Base-by-base conservation (phyloP, 345 rosid genomes). In the Erysimum cheiranthoides region DNA sequence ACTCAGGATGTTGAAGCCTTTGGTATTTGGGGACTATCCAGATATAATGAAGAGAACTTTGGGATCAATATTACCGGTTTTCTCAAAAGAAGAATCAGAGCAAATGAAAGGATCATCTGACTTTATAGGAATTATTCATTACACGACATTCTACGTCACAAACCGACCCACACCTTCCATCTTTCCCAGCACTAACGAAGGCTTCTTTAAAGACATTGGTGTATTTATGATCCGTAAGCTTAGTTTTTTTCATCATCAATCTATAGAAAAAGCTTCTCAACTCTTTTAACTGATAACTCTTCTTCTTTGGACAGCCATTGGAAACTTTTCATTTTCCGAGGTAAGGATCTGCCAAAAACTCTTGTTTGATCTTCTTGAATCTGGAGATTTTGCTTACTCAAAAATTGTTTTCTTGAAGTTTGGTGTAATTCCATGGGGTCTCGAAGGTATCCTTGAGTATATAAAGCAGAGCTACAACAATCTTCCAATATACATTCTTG, bases 1-100 rank as follows among this genome's bases (percentile, higher is more conserved):
- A 32, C 36, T 1, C 13, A 93, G 96, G 96, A 62, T 86, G 63
- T 51, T 80, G 25, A 21, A 21, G 25, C 25, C 97, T 4, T 69
- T 91, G 82, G 73, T 86, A 17, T 85, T 70, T 73, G 96, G 98
- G 9, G 94, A 93, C 52, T 91, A 91, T 74, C 97, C 98, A 0
- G 75, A 79, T 42, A 70, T 30, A 61, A 87, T 91, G 96, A 89
- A 87, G 80, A 79, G 76, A 65, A 84, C 28, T 39, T 82, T 73
- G 12, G 94, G 90, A 32, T 75, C 90, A 5, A 93, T 96, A 64
- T 76, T 93, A 64, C 96, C 96, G 2, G 61, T 66, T 66, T 90
- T 91, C 83, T 78, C 88, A 2, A 3, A 53, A 27, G 25, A 59
- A 10, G 98, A 93, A 74, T 85, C 97, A 18, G 54, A 86, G 61